phyloP scores from a whole-genome alignment of 1,139 yeast species.

The Kodamaea sp. region DNA sequence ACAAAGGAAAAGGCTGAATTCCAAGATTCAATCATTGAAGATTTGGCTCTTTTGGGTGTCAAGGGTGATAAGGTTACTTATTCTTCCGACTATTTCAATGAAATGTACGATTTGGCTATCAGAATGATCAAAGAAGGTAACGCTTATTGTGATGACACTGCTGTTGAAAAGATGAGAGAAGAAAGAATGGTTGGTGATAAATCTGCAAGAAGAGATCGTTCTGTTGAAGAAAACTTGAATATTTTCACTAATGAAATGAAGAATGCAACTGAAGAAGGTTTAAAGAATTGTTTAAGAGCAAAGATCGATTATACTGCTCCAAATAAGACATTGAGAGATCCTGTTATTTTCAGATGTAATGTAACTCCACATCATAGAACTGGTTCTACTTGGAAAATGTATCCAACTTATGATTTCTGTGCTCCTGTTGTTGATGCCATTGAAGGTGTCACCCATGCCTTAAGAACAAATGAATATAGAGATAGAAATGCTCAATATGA shows the following conservation, averaged over 20 bases:
- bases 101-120: constrained; percentile 82
- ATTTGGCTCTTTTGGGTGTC: constrained; percentile 81
- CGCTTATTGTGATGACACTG: constrained; percentile 96
- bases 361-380: constrained; percentile 96
- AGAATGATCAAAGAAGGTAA: constrained; percentile 88
- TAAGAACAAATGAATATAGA: constrained; percentile 96
- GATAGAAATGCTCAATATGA: constrained; percentile 97
- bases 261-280: constrained; percentile 86
- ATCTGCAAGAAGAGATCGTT: constrained; percentile 83
- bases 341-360: constrained; percentile 94
- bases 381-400: constrained; percentile 85
- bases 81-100: constrained; percentile 88
- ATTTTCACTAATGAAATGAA: constrained; percentile 88
- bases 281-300: constrained; percentile 88
- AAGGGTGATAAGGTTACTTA: constrained; percentile 83
- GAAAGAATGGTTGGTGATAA: constrained; percentile 97
- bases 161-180: constrained; percentile 91
- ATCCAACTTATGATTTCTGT: constrained; percentile 98
- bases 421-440: constrained; percentile 91
- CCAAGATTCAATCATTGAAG: constrained; percentile 89
- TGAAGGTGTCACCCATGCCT: constrained; percentile 96
- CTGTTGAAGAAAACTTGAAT: constrained; percentile 83
- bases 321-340: constrained; percentile 94
- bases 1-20: constrained; percentile 90
- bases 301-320: constrained; percentile 86